phyloP scores from a whole-genome alignment of 768 basidiomycete species.

The Suillus lakei region DNA sequence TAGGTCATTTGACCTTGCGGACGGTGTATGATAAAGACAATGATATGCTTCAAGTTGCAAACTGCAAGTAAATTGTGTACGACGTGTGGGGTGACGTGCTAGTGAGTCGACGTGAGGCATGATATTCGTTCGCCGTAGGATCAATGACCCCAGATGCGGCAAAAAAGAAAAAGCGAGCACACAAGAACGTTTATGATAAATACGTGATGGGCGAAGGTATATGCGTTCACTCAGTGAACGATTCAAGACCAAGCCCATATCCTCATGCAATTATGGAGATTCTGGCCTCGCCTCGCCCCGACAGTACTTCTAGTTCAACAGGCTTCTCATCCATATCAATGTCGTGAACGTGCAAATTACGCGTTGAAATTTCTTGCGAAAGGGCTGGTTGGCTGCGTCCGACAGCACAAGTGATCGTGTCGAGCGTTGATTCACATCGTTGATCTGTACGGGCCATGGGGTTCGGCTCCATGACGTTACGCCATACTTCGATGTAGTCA shows the following conservation, averaged over 20 bases:
- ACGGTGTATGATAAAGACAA: not conserved
- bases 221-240: not conserved
- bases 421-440: constrained; percentile 13
- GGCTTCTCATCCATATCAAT: not conserved
- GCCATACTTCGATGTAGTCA: constrained; percentile 71
- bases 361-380: constrained; percentile 3
- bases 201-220: not conserved
- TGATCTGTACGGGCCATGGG: constrained; percentile 15
- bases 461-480: constrained; percentile 64
- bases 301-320: not conserved
- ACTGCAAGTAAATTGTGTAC: not conserved
- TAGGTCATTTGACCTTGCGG: not conserved
- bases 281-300: not conserved
- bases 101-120: not conserved
- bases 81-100: not conserved
- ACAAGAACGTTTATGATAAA: not conserved
- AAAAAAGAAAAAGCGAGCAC: not conserved
- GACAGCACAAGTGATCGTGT: constrained; percentile 17
- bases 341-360: constrained; percentile 17
- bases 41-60: no score
- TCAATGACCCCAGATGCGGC: not conserved
- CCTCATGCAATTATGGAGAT: constrained; percentile 1
- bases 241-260: not conserved
- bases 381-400: constrained; percentile 41
- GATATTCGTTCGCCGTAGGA: not conserved